Conservation (phyloP, 768 basidiomycete species). For the Phylloporus sp. region DNA sequence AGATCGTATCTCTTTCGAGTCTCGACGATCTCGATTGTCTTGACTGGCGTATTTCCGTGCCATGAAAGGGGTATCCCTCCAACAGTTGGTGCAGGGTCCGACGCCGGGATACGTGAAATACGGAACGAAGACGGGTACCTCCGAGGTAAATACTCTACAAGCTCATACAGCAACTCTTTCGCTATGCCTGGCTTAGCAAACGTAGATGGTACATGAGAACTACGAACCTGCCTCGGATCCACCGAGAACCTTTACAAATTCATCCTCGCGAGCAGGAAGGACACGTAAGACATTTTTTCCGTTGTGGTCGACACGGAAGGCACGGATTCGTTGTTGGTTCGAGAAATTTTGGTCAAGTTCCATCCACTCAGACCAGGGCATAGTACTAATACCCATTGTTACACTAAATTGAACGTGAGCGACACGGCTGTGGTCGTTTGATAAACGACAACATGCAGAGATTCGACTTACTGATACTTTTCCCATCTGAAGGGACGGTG, state of each 20-base stretch:
- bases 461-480: constrained; percentile 55
- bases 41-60: constrained; percentile 45
- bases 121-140: constrained; percentile 59
- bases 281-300: constrained; percentile 47
- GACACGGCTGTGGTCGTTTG: neutral
- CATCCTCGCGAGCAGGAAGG: constrained; percentile 40
- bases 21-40: constrained; percentile 50
- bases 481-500: constrained; percentile 70
- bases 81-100: constrained; percentile 14
- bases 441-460: neutral
- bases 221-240: constrained; percentile 29
- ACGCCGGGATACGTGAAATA: constrained; percentile 37
- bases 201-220: neutral
- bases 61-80: constrained; percentile 32
- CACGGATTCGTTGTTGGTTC: constrained; percentile 52
- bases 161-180: constrained; percentile 62
- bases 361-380: constrained; percentile 74
- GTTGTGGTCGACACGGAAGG: constrained; percentile 48
- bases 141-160: constrained; percentile 62
- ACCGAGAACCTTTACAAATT: constrained; percentile 31
- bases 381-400: constrained; percentile 67
- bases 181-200: constrained; percentile 33
- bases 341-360: constrained; percentile 63
- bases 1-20: constrained; percentile 49
- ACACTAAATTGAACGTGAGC: constrained; percentile 37